Conservation (phyloP, 1,284 basidiomycete genomes). For the Ustilago cynodontis region DNA sequence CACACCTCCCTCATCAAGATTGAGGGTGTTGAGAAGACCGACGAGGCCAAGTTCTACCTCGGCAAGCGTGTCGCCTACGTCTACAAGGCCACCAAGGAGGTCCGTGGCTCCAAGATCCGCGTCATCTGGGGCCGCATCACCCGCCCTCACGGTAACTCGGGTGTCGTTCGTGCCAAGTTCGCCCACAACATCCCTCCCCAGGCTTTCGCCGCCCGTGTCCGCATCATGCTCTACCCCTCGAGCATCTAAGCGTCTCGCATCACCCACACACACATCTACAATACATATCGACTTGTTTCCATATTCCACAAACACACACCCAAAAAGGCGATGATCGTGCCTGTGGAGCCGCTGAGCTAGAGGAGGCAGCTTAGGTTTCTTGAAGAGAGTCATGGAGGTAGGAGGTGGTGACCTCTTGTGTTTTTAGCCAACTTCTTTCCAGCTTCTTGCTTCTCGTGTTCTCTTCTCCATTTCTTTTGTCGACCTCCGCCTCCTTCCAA, state of each 20-base stretch:
- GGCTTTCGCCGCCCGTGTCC: slow-evolving; percentile 92
- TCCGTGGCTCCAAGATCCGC: slow-evolving; percentile 90
- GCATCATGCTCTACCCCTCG: slow-evolving; percentile 79
- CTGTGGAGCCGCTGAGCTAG: slow-evolving; percentile 19
- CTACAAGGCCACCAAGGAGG: slow-evolving; percentile 93
- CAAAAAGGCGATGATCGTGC: slow-evolving; percentile 44
- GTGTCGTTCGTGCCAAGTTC: slow-evolving; percentile 99
- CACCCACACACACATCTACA: neutral
- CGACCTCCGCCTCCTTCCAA: slow-evolving; percentile 6
- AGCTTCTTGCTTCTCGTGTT: slow-evolving; percentile 21
- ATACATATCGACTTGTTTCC: slow-evolving; percentile 9
- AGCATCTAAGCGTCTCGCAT: slow-evolving; percentile 53
- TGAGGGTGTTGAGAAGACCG: slow-evolving; percentile 92
- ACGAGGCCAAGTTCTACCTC: slow-evolving; percentile 97
- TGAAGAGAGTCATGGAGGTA: slow-evolving; percentile 1
- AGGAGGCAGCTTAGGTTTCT: slow-evolving; percentile 6
- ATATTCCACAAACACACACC: slow-evolving; percentile 6
- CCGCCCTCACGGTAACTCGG: slow-evolving; percentile 78
- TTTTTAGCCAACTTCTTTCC: slow-evolving; percentile 43
- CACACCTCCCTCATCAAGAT: slow-evolving; percentile 96
- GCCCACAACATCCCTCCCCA: slow-evolving; percentile 93
- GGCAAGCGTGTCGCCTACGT: slow-evolving; percentile 99
- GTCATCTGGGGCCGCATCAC: slow-evolving; percentile 90
- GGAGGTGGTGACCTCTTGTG: slow-evolving; percentile 22
- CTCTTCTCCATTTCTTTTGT: slow-evolving; percentile 44